A percentile compares a stretch with the other conserved stretches of the same genome.
Evolutionary conservation across 2,329 filamentous ascomycete genomes (phyloP).

Genomic region (Xylaria sp.): DNA sequence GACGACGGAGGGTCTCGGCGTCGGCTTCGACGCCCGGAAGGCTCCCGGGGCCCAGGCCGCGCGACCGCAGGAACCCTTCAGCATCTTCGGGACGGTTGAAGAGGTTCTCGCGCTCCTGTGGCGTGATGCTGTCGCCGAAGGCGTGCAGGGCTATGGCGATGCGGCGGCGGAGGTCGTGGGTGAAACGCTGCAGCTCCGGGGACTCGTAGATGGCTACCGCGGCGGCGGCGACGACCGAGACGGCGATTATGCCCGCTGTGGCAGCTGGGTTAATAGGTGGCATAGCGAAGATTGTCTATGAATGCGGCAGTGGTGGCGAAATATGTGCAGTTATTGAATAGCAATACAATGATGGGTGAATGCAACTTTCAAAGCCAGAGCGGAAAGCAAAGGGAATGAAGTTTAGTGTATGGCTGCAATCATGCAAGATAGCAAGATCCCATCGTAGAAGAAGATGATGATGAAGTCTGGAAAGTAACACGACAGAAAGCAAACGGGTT

Average conservation of each 20-base stretch:
- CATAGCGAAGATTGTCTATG: conserved; percentile 53
- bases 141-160: conserved; percentile 70
- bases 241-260: conserved; percentile 68
- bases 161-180: conserved; percentile 69
- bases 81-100: conserved; percentile 76
- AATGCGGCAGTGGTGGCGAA: neutral
- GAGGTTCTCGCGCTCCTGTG: conserved; percentile 61
- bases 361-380: conserved; percentile 2
- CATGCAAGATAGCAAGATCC: neutral
- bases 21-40: conserved; percentile 69
- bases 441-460: conserved; percentile 10
- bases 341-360: neutral
- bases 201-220: conserved; percentile 72
- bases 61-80: conserved; percentile 69
- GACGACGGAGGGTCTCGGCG: conserved; percentile 68
- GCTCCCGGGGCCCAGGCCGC: conserved; percentile 53
- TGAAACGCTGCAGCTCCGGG: conserved; percentile 70
- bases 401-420: neutral
- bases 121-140: conserved; percentile 67
- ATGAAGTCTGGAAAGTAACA: conserved; percentile 12
- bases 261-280: conserved; percentile 66
- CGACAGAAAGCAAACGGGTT: conserved; percentile 11
- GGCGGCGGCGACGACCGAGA: conserved; percentile 67
- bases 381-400: neutral
- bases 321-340: neutral